Percentiles rank a stretch among this genome's conserved stretches.
Evolutionary conservation across 2,329 filamentous ascomycete genomes (phyloP).

Genomic region (Ophiostoma perfectum): DNA sequence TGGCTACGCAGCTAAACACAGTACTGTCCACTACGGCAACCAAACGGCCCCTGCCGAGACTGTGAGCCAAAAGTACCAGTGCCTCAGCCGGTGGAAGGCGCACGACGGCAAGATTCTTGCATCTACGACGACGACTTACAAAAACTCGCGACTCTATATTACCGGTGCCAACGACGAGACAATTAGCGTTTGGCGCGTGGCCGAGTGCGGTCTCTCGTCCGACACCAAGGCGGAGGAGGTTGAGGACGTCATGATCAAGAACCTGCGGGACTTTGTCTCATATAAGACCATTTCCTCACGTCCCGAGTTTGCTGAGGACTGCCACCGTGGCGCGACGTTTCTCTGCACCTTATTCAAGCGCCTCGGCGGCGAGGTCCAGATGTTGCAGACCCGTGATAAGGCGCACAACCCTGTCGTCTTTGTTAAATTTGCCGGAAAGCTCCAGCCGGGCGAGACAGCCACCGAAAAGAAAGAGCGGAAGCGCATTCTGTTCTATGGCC

Average conservation of each 20-base stretch:
- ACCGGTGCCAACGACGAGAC: constrained; percentile 91
- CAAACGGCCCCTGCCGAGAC: constrained; percentile 46
- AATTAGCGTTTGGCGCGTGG: constrained; percentile 81
- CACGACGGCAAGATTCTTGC: constrained; percentile 84
- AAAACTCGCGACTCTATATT: constrained; percentile 75
- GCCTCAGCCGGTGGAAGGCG: constrained; percentile 44
- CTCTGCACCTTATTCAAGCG: constrained; percentile 86
- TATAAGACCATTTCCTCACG: constrained; percentile 89
- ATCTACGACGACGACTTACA: constrained; percentile 67
- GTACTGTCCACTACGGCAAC: constrained; percentile 58
- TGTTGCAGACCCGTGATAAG: constrained; percentile 75
- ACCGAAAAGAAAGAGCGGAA: constrained; percentile 60
- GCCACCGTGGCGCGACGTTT: constrained; percentile 85
- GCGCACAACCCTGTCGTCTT: constrained; percentile 85
- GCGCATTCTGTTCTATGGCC: constrained; percentile 92
- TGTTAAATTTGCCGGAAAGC: constrained; percentile 78
- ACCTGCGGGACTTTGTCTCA: constrained; percentile 77
- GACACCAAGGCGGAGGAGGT: constrained; percentile 36
- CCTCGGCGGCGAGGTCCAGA: constrained; percentile 80
- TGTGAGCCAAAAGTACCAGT: constrained; percentile 48
- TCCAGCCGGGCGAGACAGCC: constrained; percentile 35
- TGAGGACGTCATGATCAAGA: constrained; percentile 59
- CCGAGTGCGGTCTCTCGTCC: constrained; percentile 37
- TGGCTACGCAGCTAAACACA: constrained; percentile 73
- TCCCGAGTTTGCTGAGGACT: constrained; percentile 82